Evolutionary conservation across 345 rosid species (phyloP).

Genomic region (Populus simonii): DNA sequence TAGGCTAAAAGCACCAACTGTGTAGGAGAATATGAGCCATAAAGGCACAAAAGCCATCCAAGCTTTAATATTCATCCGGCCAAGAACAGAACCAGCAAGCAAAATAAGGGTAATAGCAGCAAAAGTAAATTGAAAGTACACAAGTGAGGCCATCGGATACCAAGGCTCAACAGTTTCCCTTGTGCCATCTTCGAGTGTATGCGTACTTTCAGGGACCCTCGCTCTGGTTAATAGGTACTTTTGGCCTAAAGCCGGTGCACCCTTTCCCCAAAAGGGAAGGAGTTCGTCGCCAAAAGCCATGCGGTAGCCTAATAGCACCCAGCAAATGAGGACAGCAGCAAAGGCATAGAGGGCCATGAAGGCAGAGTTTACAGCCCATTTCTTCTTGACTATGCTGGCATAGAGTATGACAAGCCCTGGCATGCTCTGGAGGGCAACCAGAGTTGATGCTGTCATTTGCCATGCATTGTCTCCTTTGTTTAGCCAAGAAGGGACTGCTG

Average conservation of each 20-base stretch:
- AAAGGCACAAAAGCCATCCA: constrained; percentile 35
- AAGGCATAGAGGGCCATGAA: constrained; percentile 32
- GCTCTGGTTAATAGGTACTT: constrained; percentile 15
- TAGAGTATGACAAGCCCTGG: constrained; percentile 32
- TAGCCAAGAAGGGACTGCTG: constrained; percentile 27
- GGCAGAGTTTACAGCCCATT: constrained; percentile 32
- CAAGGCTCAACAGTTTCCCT: constrained; percentile 5
- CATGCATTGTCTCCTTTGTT: constrained; percentile 38
- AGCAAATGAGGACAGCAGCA: constrained; percentile 32
- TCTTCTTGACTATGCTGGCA: constrained; percentile 29
- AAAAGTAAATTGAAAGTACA: constrained; percentile 32
- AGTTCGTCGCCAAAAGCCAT: constrained; percentile 27
- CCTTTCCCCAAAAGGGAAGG: constrained; percentile 28
- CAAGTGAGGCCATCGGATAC: constrained; percentile 18
- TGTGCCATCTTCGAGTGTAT: neutral
- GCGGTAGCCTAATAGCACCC: constrained; percentile 25
- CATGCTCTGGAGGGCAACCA: constrained; percentile 30
- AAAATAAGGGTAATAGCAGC: constrained; percentile 28
- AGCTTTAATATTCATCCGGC: constrained; percentile 31
- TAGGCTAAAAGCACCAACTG: constrained; percentile 32
- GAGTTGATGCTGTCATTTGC: constrained; percentile 27
- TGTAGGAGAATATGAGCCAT: constrained; percentile 30
- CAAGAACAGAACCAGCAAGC: constrained; percentile 29
- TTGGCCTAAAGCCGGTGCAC: constrained; percentile 23
- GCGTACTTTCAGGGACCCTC: constrained; percentile 15